A percentile compares a stretch with the other conserved stretches of the same genome.
These are phyloP conservation scores for Cutaneotrichosporon sp. DNA, from an alignment of 1,284 basidiomycete genomes.

Conservation along the genomic window DNA sequence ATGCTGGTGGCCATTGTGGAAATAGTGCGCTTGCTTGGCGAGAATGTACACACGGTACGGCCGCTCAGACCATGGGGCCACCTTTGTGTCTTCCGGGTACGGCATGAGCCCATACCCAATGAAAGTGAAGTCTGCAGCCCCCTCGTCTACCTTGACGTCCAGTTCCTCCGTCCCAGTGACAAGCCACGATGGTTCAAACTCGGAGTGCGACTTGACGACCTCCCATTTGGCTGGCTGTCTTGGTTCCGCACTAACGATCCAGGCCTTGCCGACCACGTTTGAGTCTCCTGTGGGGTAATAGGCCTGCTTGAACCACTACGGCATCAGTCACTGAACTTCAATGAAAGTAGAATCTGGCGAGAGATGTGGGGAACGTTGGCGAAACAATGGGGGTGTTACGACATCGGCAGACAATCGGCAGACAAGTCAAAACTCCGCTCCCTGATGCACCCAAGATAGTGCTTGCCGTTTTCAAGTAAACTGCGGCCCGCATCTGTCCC, in stretches of 20 bases:
- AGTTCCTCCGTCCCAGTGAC: constrained; percentile 5
- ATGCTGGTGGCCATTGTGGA: constrained; percentile 12
- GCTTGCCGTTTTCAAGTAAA: too few species aligned
- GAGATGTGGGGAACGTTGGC: not conserved
- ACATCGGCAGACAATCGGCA: too few species aligned
- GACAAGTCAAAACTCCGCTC: too few species aligned
- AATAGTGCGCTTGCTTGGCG: constrained; percentile 23
- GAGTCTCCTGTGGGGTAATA: constrained; percentile 20
- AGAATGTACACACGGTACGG: constrained; percentile 23
- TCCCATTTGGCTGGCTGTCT: not conserved
- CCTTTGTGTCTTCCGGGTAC: not conserved
- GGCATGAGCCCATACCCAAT: constrained; percentile 14
- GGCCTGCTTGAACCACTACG: constrained; percentile 18
- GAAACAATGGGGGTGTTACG: too few species aligned
- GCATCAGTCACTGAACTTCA: not conserved
- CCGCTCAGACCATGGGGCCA: constrained; percentile 9
- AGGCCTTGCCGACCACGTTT: constrained; percentile 19
- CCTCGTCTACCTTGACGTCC: not conserved
- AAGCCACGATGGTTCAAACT: constrained; percentile 4
- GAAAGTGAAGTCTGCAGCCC: not conserved
- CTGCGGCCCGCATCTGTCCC: too few species aligned
- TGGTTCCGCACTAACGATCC: constrained; percentile 15
- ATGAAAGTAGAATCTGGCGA: too few species aligned
- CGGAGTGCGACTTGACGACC: not conserved
- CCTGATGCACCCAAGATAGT: too few species aligned